Base-by-base conservation (phyloP, 768 basidiomycete genomes). In the Holtermannia corniformis region DNA sequence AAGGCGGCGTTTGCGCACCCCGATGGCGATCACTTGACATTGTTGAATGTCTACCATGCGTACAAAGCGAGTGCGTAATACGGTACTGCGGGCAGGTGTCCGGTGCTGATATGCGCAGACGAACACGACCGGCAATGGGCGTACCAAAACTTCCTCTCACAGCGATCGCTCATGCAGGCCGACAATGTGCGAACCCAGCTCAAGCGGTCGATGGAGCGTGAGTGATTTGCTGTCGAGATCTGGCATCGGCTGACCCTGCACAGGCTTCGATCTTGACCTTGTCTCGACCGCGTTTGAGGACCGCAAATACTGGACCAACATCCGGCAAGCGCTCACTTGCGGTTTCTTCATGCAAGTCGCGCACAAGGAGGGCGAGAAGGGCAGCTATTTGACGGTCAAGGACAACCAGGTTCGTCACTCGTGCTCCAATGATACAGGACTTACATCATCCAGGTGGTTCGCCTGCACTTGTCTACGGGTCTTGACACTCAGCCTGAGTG, bases 331-430 rank as follows among this genome's bases (percentile, higher is more conserved):
- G 0, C 77, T 97, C 20, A 85, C 87, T 3, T 86, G 84, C 61
- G 95, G 92, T 1, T 99, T 87, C 78, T 99, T 96, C 75, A 96
- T 95, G 93, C 93, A 96, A 68, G 82, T 89, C 12, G 95, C 92
- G 5, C 90, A 95, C 72, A 87, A 87, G 70, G 90, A 92, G 67
- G 87, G 88, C 2, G 87, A 89, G 68, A 91, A 88, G 72, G 71
- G 83, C 2, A 80, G 78, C 50, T 97, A 99, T 67, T 56, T 84
- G 57, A 99, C 92, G 0, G 83, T 95, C 54, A 97, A 96, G 75
- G 93, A 99, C 70, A 86, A 92, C 60, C 92, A 95, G 76, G 86
- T 81, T 57, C 19, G 79, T 66, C 19, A 23, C 41, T 24, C 3
- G 19, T 43, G 16, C 41, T 59, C 42, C 16, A 65, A 47, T 57